Base-by-base conservation (phyloP, 83 land plant genomes). In the Larix sibirica region DNA sequence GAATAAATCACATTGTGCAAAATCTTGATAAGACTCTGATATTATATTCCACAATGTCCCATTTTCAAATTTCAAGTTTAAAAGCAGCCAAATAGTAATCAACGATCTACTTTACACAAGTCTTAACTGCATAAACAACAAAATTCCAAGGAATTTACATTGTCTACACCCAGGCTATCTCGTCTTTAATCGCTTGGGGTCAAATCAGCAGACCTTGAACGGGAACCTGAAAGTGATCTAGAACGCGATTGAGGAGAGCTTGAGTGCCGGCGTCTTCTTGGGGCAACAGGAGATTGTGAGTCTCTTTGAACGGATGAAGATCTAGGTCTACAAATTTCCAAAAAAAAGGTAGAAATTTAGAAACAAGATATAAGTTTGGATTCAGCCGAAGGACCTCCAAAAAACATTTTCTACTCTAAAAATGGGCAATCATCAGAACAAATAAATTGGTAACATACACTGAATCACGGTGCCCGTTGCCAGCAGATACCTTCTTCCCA, bases 121-220 rank as follows among this genome's bases (percentile, higher is more conserved):
- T 67, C 31, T 42, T 67, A 31, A 67, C 67, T 9, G 33, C 16
- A 67, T 31, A 31, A 67, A 28, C 36, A 67, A 28, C 36, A 33
- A 20, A 31, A 17, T 69, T 36, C 18, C 42, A 69, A 69, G 42
- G 77, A 73, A 42, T 73, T 73, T 42, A 73, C 77, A n/a, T 7
- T 73, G 73, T 69, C 42, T 2, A 42, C 77, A 73, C 1, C 4
- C 47, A 38, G 56, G 50, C 26, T n/a, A n/a, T 40, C 38, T 40
- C 0, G 14, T 73, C 26, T 73, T 73, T 47, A 73, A 73, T 42
- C 77, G 10, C 77, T 73, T 73, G 77, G 13, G 0, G 54, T 7
- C 38, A 42, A 73, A 42, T 73, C 77, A n/a, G 24, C 77, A 73
- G 77, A 73, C 26, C 77, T 73, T 73, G 77, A 73, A 21, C 56